These are phyloP conservation scores for Tricholomella constricta DNA, from an alignment of 768 basidiomycete genomes.

Conservation along the genomic window DNA sequence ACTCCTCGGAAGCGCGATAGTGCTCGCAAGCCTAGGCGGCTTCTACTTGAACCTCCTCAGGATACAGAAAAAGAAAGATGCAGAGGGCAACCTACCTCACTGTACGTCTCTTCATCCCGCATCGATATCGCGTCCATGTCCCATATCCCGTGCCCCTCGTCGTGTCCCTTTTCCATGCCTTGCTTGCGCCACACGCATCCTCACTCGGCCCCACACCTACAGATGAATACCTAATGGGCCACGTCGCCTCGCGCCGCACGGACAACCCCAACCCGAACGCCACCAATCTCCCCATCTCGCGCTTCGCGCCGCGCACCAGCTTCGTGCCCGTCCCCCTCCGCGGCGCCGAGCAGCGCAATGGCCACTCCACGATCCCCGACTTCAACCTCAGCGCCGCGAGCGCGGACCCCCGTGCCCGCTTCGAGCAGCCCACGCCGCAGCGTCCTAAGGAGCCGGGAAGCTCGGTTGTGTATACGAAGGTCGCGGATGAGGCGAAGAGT, in stretches of 20 bases:
- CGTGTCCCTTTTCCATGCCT: not conserved
- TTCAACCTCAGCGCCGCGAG: conserved; percentile 22
- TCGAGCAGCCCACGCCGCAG: conserved; percentile 34
- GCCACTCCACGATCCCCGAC: conserved; percentile 28
- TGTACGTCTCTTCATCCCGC: conserved; percentile 21
- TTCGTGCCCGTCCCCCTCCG: conserved; percentile 17
- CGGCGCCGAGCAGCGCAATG: conserved; percentile 29
- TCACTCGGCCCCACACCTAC: not conserved
- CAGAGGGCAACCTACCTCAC: conserved; percentile 29
- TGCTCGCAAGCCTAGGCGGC: conserved; percentile 27
- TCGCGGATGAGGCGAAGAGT: conserved; percentile 33
- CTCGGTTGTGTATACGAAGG: conserved; percentile 33
- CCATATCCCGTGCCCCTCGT: too few relatives aligned
- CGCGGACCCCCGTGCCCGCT: conserved; percentile 13
- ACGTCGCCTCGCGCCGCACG: conserved; percentile 15
- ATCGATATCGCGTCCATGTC: too few relatives aligned
- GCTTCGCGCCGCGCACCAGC: conserved; percentile 14
- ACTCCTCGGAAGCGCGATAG: conserved; percentile 29
- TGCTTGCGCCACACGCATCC: not conserved
- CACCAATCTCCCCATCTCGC: conserved; percentile 13
- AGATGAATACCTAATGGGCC: conserved; percentile 36
- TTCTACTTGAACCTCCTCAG: conserved; percentile 31
- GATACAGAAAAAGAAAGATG: conserved; percentile 28
- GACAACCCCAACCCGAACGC: conserved; percentile 13
- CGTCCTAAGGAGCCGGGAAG: conserved; percentile 24